Percentiles rank a stretch among this genome's conserved stretches.
phyloP scores from a whole-genome alignment of 768 basidiomycete genomes.

The Mycena epipterygia region DNA sequence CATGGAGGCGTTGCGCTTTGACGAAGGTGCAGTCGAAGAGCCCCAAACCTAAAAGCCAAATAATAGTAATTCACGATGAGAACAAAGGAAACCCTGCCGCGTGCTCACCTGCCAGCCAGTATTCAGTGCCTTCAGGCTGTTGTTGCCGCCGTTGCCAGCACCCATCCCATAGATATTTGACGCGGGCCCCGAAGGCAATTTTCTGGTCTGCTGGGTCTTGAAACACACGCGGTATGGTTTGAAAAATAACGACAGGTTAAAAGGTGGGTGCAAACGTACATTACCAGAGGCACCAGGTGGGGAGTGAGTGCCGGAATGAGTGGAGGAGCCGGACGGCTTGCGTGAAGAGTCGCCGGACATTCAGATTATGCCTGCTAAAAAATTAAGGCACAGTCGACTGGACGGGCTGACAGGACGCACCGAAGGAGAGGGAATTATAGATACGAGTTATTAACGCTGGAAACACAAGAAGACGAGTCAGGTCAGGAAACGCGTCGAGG shows the following conservation, averaged over 20 bases:
- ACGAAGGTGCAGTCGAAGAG: conserved; percentile 55
- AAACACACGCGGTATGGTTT: conserved; percentile 28
- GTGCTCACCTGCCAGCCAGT: conserved; percentile 77
- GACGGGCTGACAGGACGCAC: conserved; percentile 35
- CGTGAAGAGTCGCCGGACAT: conserved; percentile 66
- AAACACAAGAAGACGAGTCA: conserved; percentile 25
- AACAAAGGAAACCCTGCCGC: conserved; percentile 24
- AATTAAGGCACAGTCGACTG: conserved; percentile 37
- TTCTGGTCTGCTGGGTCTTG: conserved; percentile 60
- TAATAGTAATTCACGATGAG: conserved; percentile 26
- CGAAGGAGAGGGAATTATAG: conserved; percentile 47
- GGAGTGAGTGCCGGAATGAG: conserved; percentile 73
- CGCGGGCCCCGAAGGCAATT: conserved; percentile 55
- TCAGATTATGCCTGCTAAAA: conserved; percentile 39
- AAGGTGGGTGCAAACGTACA: conserved; percentile 53
- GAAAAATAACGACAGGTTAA: conserved; percentile 6
- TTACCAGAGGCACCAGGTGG: conserved; percentile 71
- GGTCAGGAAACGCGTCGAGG: conserved; percentile 20
- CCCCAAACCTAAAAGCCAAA: conserved; percentile 69
- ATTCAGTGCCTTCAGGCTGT: conserved; percentile 67
- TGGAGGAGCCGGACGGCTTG: conserved; percentile 80
- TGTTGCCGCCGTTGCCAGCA: conserved; percentile 62
- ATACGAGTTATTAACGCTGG: conserved; percentile 37
- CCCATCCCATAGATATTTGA: conserved; percentile 67
- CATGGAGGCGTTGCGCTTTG: conserved; percentile 71